Percentiles rank a stretch among this genome's conserved stretches.
Conservation (phyloP, 73 alveolate genomes). For the Tetrahymena borealis region DNA sequence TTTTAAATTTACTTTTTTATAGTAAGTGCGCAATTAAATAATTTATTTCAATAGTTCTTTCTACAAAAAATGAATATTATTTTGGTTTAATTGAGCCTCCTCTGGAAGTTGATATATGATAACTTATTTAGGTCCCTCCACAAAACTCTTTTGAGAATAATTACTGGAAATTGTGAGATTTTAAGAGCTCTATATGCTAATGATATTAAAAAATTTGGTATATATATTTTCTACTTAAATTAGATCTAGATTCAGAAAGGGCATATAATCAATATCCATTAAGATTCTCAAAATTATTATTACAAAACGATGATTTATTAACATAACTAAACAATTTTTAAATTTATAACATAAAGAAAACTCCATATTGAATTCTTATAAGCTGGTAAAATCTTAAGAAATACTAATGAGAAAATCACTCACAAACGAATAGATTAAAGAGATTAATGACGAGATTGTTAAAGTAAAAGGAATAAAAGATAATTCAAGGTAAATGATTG, state of each 20-base stretch:
- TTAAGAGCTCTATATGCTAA: not conserved
- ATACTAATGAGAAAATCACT: not conserved
- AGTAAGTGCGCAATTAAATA: not conserved
- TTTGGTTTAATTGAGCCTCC: not conserved
- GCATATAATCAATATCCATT: too few relatives aligned
- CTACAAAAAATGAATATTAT: not conserved
- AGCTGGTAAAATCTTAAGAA: not conserved
- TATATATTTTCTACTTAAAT: not conserved
- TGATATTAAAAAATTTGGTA: not conserved
- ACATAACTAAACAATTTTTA: too few relatives aligned
- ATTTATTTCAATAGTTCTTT: not conserved
- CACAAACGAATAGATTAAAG: not conserved
- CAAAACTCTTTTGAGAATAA: not conserved
- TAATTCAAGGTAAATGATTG: too few relatives aligned
- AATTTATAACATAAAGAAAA: not conserved
- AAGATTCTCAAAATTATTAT: too few relatives aligned
- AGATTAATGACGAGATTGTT: not conserved
- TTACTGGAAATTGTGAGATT: not conserved
- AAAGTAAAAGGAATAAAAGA: not conserved
- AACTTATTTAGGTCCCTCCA: not conserved
- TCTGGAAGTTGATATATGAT: not conserved
- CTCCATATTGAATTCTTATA: not conserved
- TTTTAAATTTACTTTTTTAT: not conserved
- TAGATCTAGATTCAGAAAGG: not conserved
- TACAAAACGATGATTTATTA: too few relatives aligned